These are phyloP conservation scores for Ciborinia camelliae DNA, from an alignment of 2,329 filamentous ascomycete genomes.

Conservation along the genomic window DNA sequence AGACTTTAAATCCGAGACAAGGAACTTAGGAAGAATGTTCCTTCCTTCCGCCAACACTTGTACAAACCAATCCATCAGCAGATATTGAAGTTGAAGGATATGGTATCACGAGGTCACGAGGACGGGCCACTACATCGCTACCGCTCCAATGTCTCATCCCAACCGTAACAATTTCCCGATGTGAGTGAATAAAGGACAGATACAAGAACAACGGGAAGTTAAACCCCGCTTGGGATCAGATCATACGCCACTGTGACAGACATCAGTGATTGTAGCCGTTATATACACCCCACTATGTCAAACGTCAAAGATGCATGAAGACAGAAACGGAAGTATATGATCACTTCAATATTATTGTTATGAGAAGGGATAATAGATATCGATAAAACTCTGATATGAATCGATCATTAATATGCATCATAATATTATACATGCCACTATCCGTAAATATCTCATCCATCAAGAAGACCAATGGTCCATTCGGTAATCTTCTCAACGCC, in stretches of 20 bases:
- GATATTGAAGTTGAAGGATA: not conserved
- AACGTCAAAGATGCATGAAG: constrained; percentile 16
- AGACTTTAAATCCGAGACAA: constrained; percentile 16
- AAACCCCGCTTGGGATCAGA: constrained; percentile 17
- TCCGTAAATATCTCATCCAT: constrained; percentile 20
- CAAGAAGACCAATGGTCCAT: constrained; percentile 65
- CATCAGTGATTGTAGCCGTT: constrained; percentile 7
- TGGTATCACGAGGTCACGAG: constrained; percentile 9
- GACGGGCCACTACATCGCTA: constrained; percentile 15
- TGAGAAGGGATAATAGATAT: not conserved
- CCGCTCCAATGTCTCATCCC: constrained; percentile 19
- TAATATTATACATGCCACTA: constrained; percentile 16
- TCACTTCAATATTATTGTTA: not conserved
- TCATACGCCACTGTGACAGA: constrained; percentile 10
- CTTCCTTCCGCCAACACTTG: constrained; percentile 8
- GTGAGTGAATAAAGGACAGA: constrained; percentile 6
- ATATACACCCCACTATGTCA: constrained; percentile 9
- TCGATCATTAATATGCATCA: constrained; percentile 12
- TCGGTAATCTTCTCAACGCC: constrained; percentile 74
- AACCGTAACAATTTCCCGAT: constrained; percentile 17
- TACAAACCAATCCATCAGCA: not conserved
- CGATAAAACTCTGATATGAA: not conserved
- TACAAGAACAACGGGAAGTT: constrained; percentile 6
- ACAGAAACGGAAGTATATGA: constrained; percentile 12
- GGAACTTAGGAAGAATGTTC: constrained; percentile 19